Percentiles rank a stretch among this genome's conserved stretches.
Evolutionary conservation across 768 basidiomycete species (phyloP).

Genomic region (Phylloporus rhodoxanthus): DNA sequence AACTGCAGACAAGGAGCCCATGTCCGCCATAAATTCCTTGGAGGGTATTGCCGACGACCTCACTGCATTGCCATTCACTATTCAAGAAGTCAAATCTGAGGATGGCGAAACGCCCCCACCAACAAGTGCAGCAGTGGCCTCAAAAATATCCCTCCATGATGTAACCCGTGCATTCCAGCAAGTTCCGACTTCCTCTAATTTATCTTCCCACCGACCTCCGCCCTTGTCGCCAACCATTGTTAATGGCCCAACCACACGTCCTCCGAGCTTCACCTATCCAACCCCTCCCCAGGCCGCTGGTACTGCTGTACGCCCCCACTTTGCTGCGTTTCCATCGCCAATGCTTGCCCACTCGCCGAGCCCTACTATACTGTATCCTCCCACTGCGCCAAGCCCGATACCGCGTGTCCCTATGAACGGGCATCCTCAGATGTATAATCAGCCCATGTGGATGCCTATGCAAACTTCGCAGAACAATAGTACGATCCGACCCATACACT

Average conservation of each 20-base stretch:
- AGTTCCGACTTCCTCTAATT: conserved; percentile 59
- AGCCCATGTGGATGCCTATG: conserved; percentile 61
- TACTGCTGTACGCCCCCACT: conserved; percentile 48
- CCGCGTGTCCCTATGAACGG: conserved; percentile 62
- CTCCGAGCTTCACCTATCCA: conserved; percentile 27
- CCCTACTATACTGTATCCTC: conserved; percentile 61
- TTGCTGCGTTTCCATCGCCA: conserved; percentile 57
- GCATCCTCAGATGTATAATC: conserved; percentile 53
- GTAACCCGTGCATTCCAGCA: conserved; percentile 85
- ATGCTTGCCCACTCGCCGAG: conserved; percentile 70
- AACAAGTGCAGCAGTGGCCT: conserved; percentile 47
- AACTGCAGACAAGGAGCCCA: conserved; percentile 61
- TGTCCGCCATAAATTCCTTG: conserved; percentile 70
- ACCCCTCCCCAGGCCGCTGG: conserved; percentile 41
- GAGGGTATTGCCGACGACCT: conserved; percentile 82
- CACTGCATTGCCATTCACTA: conserved; percentile 68
- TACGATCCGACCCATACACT: conserved; percentile 50
- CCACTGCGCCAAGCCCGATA: conserved; percentile 57
- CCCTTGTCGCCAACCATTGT: conserved; percentile 47
- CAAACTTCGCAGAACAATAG: conserved; percentile 40
- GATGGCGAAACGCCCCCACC: conserved; percentile 78
- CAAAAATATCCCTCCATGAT: conserved; percentile 75
- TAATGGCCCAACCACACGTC: conserved; percentile 27
- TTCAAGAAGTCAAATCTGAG: conserved; percentile 84
- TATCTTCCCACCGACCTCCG: conserved; percentile 40